Base-by-base conservation (phyloP, 495 filamentous ascomycete species). In the Glonium stellatum region DNA sequence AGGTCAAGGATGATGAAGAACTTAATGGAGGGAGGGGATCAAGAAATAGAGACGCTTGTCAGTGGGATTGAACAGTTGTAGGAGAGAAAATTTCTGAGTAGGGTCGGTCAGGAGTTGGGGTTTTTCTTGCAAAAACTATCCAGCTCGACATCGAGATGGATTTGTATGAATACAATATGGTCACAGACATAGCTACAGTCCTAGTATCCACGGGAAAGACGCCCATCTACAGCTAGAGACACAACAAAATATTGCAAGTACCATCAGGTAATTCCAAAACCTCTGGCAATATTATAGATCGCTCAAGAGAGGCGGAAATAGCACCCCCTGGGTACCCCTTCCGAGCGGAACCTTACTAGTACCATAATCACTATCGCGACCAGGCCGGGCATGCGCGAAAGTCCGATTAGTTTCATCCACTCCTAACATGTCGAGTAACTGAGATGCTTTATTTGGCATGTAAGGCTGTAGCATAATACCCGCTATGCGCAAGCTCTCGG, bases 401-500 rank as follows among this genome's bases (percentile, higher is more conserved):
- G 78, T 72, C 59, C 87, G 77, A 64, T 78, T 77, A 46, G 81
- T 79, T 13, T 69, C 67, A n/a, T 76, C 73, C 18, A 97, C 90
- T 10, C 87, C 84, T 4, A 98, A 75, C 65, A 81, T 79, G 68
- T 96, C 88, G 11, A 97, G 79, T 48, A 97, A 67, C 64, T 85
- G 77, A 36, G 73, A 70, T 48, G 88, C 79, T 71, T 92, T 96
- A n/a, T 72, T 77, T 3, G 93, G 93, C 80, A 97, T 91, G 68
- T 87, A 91, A 3, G 93, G 91, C 71, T 96, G 92, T 31, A 98
- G 75, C 37, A 97, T 75, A 57, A 97, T 96, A 9, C 85, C 90
- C 3, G 76, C 73, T 36, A 97, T 81, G 21, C 93, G 85, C 44
- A 97, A 69, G n/a, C 84, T 81, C 70, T 98, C 93, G 1, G 84